A percentile compares a stretch with the other conserved stretches of the same genome.
phyloP scores from a whole-genome alignment of 495 filamentous ascomycete genomes.

The Staphylotrichum longicolle region DNA sequence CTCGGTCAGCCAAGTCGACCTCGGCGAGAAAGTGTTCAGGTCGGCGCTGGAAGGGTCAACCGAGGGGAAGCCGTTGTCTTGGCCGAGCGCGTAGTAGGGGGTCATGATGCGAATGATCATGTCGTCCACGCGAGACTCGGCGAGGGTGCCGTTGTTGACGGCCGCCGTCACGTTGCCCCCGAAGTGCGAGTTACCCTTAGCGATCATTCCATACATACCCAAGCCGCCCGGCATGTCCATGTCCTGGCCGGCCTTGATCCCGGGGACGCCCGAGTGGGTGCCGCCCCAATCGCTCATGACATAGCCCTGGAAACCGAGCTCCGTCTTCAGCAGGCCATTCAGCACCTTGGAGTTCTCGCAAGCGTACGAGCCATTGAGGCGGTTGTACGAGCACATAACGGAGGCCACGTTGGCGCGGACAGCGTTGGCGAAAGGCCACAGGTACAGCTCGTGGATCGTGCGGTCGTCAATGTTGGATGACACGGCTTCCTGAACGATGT shows the following conservation, averaged over 20 bases:
- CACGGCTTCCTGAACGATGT: no score
- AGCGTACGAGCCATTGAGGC: conserved; percentile 57
- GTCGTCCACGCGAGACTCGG: conserved; percentile 49
- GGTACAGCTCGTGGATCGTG: conserved; percentile 69
- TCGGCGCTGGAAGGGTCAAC: conserved; percentile 35
- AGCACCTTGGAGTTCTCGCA: conserved; percentile 57
- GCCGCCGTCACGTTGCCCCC: conserved; percentile 51
- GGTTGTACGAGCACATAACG: conserved; percentile 65
- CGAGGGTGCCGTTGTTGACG: conserved; percentile 48
- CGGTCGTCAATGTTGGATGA: conserved; percentile 60
- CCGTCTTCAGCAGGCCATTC: conserved; percentile 47
- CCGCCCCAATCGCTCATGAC: conserved; percentile 58
- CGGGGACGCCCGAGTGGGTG: conserved; percentile 49
- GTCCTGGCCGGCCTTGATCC: conserved; percentile 52
- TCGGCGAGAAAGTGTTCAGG: not conserved
- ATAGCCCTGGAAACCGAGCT: conserved; percentile 52
- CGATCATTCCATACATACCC: conserved; percentile 31
- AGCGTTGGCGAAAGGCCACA: conserved; percentile 61
- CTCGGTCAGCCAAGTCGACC: not conserved
- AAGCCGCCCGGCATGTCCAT: conserved; percentile 56
- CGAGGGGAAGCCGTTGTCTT: conserved; percentile 49
- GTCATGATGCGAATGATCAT: conserved; percentile 58
- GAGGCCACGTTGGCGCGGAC: conserved; percentile 51
- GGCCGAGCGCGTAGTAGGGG: conserved; percentile 52
- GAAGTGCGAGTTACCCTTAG: conserved; percentile 43